phyloP scores from a whole-genome alignment of 495 filamentous ascomycete genomes.

The Daldinia loculata region DNA sequence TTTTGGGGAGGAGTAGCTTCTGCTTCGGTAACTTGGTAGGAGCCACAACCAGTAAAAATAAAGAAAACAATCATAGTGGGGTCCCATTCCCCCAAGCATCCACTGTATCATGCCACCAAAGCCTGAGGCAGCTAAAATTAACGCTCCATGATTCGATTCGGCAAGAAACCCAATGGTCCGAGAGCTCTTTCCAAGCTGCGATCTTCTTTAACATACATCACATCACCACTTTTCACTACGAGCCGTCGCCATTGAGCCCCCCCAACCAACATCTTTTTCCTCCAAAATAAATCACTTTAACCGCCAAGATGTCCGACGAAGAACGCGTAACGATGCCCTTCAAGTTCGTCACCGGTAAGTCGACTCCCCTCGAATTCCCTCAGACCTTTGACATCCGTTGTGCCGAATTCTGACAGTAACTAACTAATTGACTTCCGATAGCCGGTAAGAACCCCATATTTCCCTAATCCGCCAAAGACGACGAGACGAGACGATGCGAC shows the following conservation, averaged over 20 bases:
- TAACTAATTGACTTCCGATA: slow-evolving; percentile 44
- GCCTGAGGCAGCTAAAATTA: slow-evolving; percentile 38
- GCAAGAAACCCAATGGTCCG: slow-evolving; percentile 37
- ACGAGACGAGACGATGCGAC: slow-evolving; percentile 28
- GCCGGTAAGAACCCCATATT: slow-evolving; percentile 57
- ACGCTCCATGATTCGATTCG: slow-evolving; percentile 44
- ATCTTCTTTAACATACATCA: slow-evolving; percentile 41
- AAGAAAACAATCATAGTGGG: slow-evolving; percentile 40
- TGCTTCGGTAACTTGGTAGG: slow-evolving; percentile 35
- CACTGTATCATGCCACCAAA: slow-evolving; percentile 44
- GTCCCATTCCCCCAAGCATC: slow-evolving; percentile 29
- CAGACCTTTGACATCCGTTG: slow-evolving; percentile 35
- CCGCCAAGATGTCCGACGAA: slow-evolving; percentile 82
- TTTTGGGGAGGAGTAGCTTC: slow-evolving; percentile 34
- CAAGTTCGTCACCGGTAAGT: slow-evolving; percentile 99
- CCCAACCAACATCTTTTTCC: slow-evolving; percentile 38
- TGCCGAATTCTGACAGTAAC: slow-evolving; percentile 28
- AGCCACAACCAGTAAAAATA: slow-evolving; percentile 39
- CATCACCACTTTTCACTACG: slow-evolving; percentile 31
- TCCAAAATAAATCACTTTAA: slow-evolving; percentile 35
- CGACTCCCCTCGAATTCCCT: slow-evolving; percentile 48
- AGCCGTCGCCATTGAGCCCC: slow-evolving; percentile 38
- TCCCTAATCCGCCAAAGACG: slow-evolving; percentile 17
- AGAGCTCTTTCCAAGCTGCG: slow-evolving; percentile 29
- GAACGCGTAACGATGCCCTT: slow-evolving; percentile 98